phyloP scores from a whole-genome alignment of 2,329 filamentous ascomycete species.

The Paecilomyces sp. region DNA sequence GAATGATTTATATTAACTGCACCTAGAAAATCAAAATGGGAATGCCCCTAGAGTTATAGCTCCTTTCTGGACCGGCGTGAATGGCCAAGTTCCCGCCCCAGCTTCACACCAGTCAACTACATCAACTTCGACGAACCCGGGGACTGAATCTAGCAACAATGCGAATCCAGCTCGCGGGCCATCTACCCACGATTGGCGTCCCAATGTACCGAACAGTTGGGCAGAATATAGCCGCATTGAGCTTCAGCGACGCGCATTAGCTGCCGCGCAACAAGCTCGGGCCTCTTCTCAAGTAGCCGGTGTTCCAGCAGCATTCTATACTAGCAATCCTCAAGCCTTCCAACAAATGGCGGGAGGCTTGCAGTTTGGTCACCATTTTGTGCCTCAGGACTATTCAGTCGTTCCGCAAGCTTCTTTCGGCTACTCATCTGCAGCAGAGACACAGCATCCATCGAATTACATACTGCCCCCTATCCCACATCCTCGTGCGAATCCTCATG shows the following conservation, averaged over 20 bases:
- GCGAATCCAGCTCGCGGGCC: background rate
- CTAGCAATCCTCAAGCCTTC: background rate
- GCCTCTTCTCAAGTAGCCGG: background rate
- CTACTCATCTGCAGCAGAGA: background rate
- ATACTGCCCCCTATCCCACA: background rate
- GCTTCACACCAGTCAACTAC: background rate
- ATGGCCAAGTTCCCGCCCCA: background rate
- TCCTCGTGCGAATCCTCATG: conserved; percentile 3
- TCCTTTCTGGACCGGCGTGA: background rate
- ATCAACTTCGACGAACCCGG: background rate
- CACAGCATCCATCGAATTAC: conserved; percentile 1
- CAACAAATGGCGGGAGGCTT: background rate
- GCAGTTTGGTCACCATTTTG: background rate
- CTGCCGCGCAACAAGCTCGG: background rate
- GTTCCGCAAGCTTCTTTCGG: background rate
- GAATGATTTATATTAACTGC: background rate
- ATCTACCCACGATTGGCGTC: background rate
- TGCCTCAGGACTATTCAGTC: conserved; percentile 1
- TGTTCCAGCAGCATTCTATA: background rate
- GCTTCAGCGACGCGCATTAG: background rate
- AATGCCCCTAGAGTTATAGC: background rate
- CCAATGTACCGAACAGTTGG: background rate
- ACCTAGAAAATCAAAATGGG: background rate
- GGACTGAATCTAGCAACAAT: background rate
- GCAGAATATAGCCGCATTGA: background rate